Percentiles rank a stretch among this genome's conserved stretches.
These are phyloP conservation scores for Picocystis sp. DNA, from an alignment of 163 green algal genomes.

Conservation along the genomic window DNA sequence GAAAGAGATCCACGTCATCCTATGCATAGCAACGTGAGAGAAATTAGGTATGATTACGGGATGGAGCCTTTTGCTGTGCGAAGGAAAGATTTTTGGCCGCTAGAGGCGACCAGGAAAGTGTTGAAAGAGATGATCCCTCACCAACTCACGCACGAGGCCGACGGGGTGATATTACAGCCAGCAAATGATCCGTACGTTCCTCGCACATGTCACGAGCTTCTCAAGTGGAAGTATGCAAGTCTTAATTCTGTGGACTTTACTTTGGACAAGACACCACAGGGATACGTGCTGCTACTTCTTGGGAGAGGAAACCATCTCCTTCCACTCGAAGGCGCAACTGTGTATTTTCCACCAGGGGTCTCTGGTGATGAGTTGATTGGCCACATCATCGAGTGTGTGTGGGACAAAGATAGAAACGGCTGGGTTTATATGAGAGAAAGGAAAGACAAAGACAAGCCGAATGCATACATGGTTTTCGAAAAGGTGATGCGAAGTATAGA, in stretches of 20 bases:
- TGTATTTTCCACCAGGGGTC: conserved; percentile 26
- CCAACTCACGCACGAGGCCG: conserved; percentile 67
- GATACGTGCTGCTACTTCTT: too few species aligned
- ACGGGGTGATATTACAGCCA: conserved; percentile 89
- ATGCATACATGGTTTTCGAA: conserved; percentile 64
- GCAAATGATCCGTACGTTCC: conserved; percentile 54
- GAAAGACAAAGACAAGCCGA: conserved; percentile 74
- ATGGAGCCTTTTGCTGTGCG: conserved; percentile 62
- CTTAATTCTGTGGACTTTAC: conserved; percentile 93
- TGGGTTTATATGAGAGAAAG: conserved; percentile 78
- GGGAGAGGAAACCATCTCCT: neutral
- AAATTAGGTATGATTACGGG: conserved; percentile 34
- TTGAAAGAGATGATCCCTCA: conserved; percentile 56
- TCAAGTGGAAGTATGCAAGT: conserved; percentile 95
- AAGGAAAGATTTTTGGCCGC: conserved; percentile 77
- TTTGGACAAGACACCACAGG: neutral
- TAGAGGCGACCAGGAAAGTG: conserved; percentile 34
- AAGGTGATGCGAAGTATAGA: conserved; percentile 36
- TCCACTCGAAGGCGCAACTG: conserved; percentile 18
- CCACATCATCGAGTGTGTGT: conserved; percentile 80
- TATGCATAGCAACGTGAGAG: neutral
- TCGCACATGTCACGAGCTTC: conserved; percentile 64
- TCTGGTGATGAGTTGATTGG: conserved; percentile 18
- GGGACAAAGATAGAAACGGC: conserved; percentile 25
- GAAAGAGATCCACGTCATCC: conserved; percentile 24